Evolutionary conservation across 805 yeast genomes (phyloP).

Genomic region (Vanderwaltozyma verrucispora): DNA sequence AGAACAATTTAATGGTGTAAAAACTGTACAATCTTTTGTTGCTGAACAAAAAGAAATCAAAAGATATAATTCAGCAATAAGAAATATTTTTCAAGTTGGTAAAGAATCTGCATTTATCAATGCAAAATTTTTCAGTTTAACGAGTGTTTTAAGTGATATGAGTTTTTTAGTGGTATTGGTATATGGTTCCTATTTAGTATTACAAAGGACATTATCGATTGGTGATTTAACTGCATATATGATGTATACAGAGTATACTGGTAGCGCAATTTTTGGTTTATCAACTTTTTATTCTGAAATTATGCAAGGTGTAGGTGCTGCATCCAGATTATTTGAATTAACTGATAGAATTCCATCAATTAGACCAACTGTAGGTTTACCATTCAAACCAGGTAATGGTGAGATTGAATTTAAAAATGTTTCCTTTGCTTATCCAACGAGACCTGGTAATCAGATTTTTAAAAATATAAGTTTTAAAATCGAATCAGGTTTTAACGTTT

Average conservation of each 20-base stretch:
- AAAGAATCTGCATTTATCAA: constrained; percentile 69
- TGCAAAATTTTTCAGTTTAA: constrained; percentile 68
- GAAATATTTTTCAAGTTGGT: constrained; percentile 56
- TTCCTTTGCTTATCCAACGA: constrained; percentile 76
- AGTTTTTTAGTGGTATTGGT: constrained; percentile 66
- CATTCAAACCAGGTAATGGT: constrained; percentile 29
- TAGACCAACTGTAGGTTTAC: constrained; percentile 50
- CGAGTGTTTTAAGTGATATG: constrained; percentile 78
- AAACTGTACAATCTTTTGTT: constrained; percentile 86
- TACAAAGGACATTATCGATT: constrained; percentile 61
- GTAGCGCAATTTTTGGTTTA: constrained; percentile 81
- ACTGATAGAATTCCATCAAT: constrained; percentile 69
- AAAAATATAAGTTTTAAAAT: constrained; percentile 40
- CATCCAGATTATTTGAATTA: constrained; percentile 82
- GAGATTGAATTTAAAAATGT: constrained; percentile 58
- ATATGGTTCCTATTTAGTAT: constrained; percentile 75
- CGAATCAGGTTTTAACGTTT: constrained; percentile 48
- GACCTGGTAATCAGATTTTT: constrained; percentile 56
- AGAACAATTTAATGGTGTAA: constrained; percentile 79
- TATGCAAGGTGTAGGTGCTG: constrained; percentile 98
- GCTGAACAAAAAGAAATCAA: constrained; percentile 75
- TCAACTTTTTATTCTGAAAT: constrained; percentile 89
- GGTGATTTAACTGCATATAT: constrained; percentile 92
- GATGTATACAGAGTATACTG: constrained; percentile 93
- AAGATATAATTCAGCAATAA: constrained; percentile 64